Evolutionary conservation across 2,329 filamentous ascomycete species (phyloP).

Genomic region (Fusarium sulawesiense): DNA sequence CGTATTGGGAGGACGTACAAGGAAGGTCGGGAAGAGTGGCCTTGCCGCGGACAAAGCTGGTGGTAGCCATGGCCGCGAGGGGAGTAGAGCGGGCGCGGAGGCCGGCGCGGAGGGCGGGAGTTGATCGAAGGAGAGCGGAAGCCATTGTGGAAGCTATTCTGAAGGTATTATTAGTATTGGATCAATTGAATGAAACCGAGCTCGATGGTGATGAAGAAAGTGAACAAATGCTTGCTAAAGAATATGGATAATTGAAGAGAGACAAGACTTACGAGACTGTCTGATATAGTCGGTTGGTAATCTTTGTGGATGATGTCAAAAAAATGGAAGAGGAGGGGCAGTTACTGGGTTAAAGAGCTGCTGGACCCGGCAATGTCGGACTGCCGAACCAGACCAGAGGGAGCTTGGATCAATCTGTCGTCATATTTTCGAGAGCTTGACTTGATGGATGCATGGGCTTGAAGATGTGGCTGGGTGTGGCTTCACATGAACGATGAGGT

Average conservation of each 20-base stretch:
- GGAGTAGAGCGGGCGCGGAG: constrained; percentile 74
- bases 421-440: constrained; percentile 44
- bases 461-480: constrained; percentile 12
- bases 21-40: constrained; percentile 91
- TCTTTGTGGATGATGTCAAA: constrained; percentile 48
- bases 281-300: neutral
- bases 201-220: neutral
- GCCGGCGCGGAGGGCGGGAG: constrained; percentile 74
- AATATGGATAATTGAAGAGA: neutral
- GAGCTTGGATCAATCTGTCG: constrained; percentile 45
- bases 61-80: constrained; percentile 73
- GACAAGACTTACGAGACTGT: constrained; percentile 10
- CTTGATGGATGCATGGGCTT: constrained; percentile 10
- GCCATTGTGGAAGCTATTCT: constrained; percentile 69
- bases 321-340: constrained; percentile 22
- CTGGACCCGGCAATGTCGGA: constrained; percentile 40
- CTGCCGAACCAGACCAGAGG: constrained; percentile 41
- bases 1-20: constrained; percentile 51
- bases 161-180: neutral
- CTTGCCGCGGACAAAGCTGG: constrained; percentile 85
- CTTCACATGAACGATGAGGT: neutral
- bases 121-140: constrained; percentile 77
- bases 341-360: constrained; percentile 25
- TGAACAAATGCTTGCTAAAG: neutral
- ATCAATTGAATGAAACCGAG: neutral